Percentiles rank a stretch among this genome's conserved stretches.
phyloP scores from a whole-genome alignment of 345 rosid species.

The Salix udensis region DNA sequence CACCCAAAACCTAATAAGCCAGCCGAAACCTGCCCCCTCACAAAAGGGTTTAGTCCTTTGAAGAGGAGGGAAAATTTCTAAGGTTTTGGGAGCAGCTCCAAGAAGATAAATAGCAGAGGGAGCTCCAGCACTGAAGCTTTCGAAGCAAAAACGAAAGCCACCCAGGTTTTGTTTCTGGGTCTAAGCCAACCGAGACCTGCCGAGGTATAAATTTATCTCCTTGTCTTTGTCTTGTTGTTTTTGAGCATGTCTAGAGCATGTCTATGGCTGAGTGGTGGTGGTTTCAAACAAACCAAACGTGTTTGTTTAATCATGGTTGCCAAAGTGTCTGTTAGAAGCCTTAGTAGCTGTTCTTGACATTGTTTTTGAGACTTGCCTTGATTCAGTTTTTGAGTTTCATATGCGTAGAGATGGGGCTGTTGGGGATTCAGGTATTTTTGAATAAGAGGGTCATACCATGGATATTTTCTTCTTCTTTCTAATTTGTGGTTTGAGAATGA shows the following conservation, averaged over 20 bases:
- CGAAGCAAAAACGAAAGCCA: background rate
- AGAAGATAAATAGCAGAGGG: background rate
- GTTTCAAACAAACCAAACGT: background rate
- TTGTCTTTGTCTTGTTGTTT: background rate
- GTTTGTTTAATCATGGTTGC: background rate
- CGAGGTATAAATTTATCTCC: background rate
- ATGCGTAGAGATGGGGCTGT: background rate
- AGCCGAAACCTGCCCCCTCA: too few species aligned
- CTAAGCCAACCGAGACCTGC: background rate
- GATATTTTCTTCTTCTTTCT: background rate
- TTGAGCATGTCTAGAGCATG: background rate
- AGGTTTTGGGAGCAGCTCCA: background rate
- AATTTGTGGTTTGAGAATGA: background rate
- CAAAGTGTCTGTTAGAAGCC: background rate
- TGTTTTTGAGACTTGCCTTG: background rate
- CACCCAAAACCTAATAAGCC: too few species aligned
- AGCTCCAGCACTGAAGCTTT: background rate
- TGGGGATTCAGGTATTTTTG: background rate
- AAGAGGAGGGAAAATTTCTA: background rate
- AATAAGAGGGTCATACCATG: background rate
- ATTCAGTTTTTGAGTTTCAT: background rate
- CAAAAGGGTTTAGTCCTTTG: too few species aligned
- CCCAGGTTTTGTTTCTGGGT: background rate
- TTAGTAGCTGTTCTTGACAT: background rate
- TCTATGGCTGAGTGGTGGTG: background rate